Evolutionary conservation across 2,329 filamentous ascomycete species (phyloP), one percentile per base, ranked within the genome.

Genomic region (Byssoonygena ceratinophila): DNA sequence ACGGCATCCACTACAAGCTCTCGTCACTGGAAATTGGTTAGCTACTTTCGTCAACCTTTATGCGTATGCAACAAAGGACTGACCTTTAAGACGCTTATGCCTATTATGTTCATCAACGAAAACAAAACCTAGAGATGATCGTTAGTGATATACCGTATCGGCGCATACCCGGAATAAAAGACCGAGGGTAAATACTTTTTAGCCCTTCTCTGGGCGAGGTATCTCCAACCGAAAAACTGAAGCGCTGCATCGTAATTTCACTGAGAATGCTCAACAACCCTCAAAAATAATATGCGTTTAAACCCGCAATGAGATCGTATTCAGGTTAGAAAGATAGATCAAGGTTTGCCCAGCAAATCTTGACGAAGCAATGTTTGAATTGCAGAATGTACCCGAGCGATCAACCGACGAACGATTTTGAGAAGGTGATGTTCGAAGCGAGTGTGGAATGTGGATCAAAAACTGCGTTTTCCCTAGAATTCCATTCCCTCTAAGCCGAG

Each of bases 41-140:
- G 51, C 46, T 39, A 44, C 8, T 2, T 20, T 31, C 23, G 4
- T 37, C 34, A 37, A 18, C 3, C 12, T 8, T 34, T 14, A 39
- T 3, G 31, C 14, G 9, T 2, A 22, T 3, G 18, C n/a, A 46
- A 16, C 12, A 20, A 51, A 29, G n/a, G 43, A 39, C 68, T 56
- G 79, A 92, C 88, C 88, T 78, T 97, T 97, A 58, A 97, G 75
- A 62, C 91, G 82, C 72, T 97, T 97, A 71, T 97, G 92, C 58
- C 92, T 85, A 74, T 97, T 97, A 71, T 97, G 92, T 70, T 97
- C 91, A 70, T 97, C 91, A 54, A 97, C 92, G 66, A 97, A 97
- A 63, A 97, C 92, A 85, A 96, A 97, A 69, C 96, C 90, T 94
- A 63, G 20, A 14, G 25, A 36, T 9, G 9, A 41, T n/a, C 51